Conservation (phyloP, 2,329 filamentous ascomycete genomes). For the Raffaelea ambrosiae region DNA sequence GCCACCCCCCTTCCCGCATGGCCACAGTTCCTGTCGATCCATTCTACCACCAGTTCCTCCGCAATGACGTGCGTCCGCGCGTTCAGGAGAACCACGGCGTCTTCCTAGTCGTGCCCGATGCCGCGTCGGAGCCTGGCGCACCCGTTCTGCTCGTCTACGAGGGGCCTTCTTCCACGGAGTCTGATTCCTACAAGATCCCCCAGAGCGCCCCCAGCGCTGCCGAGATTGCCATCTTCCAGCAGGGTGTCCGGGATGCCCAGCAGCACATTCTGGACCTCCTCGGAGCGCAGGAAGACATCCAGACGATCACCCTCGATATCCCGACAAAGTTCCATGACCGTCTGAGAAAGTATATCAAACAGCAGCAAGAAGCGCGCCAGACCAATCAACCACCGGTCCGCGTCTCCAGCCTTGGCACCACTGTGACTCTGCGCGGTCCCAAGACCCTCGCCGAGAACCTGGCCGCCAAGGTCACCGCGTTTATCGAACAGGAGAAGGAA, state of each 20-base stretch:
- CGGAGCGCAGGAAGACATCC: slow-evolving; percentile 48
- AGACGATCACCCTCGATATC: slow-evolving; percentile 44
- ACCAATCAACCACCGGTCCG: slow-evolving; percentile 51
- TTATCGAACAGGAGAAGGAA: slow-evolving; percentile 79
- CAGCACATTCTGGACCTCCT: slow-evolving; percentile 50
- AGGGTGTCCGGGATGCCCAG: slow-evolving; percentile 46
- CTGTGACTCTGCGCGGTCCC: slow-evolving; percentile 70
- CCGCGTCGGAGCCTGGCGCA: slow-evolving; percentile 42
- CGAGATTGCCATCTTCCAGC: slow-evolving; percentile 45
- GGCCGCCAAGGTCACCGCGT: slow-evolving; percentile 63
- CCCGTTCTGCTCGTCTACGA: slow-evolving; percentile 70
- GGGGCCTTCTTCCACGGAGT: slow-evolving; percentile 41
- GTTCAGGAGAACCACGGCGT: slow-evolving; percentile 65
- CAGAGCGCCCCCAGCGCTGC: slow-evolving; percentile 36
- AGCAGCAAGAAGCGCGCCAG: slow-evolving; percentile 50
- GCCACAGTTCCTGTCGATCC: slow-evolving; percentile 60
- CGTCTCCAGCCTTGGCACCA: slow-evolving; percentile 49
- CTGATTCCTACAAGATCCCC: slow-evolving; percentile 45
- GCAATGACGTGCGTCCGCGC: slow-evolving; percentile 52
- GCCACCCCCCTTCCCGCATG: slow-evolving; percentile 66
- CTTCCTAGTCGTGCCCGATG: slow-evolving; percentile 62
- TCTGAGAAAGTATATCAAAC: slow-evolving; percentile 55
- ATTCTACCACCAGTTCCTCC: slow-evolving; percentile 70
- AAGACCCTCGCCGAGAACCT: slow-evolving; percentile 63
- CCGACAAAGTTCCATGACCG: slow-evolving; percentile 55